These are phyloP conservation scores for Malus hybrid DNA, from an alignment of 331 rosid species.

Conservation along the genomic window DNA sequence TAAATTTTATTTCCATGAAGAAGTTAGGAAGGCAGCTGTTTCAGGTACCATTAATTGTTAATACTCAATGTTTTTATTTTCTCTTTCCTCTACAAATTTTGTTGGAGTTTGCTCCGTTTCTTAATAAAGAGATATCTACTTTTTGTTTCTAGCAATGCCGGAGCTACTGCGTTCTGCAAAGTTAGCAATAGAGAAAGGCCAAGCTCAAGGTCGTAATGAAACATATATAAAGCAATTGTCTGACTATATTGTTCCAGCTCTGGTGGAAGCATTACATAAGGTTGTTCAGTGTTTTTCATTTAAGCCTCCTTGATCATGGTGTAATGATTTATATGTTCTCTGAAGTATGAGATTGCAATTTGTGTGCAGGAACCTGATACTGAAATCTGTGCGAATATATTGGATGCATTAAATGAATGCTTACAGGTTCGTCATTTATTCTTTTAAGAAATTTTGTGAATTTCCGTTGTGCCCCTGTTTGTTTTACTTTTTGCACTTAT, in stretches of 20 bases:
- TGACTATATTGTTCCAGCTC: conserved; percentile 64
- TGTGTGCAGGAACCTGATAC: conserved; percentile 64
- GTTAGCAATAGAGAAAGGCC: conserved; percentile 61
- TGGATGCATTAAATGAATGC: conserved; percentile 62
- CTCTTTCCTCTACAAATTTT: not conserved
- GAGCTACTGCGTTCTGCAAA: conserved; percentile 59
- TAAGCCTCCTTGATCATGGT: too few species aligned
- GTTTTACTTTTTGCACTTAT: not conserved
- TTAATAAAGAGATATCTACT: conserved; percentile 1
- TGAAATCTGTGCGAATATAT: conserved; percentile 61
- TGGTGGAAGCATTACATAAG: conserved; percentile 70
- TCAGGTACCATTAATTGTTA: conserved; percentile 37
- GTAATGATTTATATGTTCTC: too few species aligned
- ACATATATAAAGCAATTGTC: conserved; percentile 57
- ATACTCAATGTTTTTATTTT: not conserved
- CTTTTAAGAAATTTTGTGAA: not conserved
- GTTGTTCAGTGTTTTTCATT: conserved; percentile 9
- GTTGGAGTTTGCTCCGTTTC: not conserved
- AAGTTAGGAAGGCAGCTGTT: conserved; percentile 80
- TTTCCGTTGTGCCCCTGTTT: not conserved
- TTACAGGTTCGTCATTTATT: conserved; percentile 42
- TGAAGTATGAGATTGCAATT: not conserved
- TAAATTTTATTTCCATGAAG: conserved; percentile 70
- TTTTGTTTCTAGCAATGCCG: conserved; percentile 51
- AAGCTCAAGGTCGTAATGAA: conserved; percentile 50